phyloP scores from a whole-genome alignment of 2,329 filamentous ascomycete species.

The Colletotrichum tofieldiae region DNA sequence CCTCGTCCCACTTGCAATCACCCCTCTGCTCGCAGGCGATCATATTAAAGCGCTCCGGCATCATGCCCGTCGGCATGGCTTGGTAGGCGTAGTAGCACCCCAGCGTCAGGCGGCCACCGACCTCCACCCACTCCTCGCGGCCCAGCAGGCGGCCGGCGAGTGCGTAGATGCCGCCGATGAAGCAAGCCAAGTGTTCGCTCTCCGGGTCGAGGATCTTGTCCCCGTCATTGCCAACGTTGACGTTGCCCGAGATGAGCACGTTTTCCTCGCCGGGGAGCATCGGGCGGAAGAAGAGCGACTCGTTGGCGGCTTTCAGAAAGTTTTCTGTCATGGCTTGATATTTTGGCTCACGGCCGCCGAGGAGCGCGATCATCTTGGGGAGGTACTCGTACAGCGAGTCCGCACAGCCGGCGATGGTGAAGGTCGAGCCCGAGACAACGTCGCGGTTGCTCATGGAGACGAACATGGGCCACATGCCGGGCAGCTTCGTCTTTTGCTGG shows the following conservation, averaged over 20 bases:
- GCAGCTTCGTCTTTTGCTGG: conserved; percentile 77
- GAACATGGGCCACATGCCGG: conserved; percentile 81
- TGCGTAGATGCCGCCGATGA: conserved; percentile 66
- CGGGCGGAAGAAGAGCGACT: conserved; percentile 75
- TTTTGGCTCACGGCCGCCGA: conserved; percentile 69
- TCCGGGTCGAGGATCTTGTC: conserved; percentile 49
- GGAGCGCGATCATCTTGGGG: conserved; percentile 66
- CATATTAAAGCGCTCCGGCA: conserved; percentile 66
- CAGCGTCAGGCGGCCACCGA: conserved; percentile 62
- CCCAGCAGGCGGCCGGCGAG: conserved; percentile 63
- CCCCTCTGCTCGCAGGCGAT: conserved; percentile 56
- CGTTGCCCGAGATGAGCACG: conserved; percentile 68
- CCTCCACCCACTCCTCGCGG: conserved; percentile 58
- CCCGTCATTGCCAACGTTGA: conserved; percentile 45
- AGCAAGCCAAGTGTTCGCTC: conserved; percentile 67
- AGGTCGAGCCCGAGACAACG: conserved; percentile 49
- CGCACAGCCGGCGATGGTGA: conserved; percentile 57
- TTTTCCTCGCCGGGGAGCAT: conserved; percentile 66
- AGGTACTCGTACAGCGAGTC: conserved; percentile 62
- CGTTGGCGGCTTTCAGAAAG: conserved; percentile 68
- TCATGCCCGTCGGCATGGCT: conserved; percentile 64
- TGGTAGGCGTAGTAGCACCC: conserved; percentile 68
- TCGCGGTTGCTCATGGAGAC: conserved; percentile 71
- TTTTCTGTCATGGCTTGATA: conserved; percentile 72
- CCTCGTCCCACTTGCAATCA: conserved; percentile 62